Conservation (phyloP, 75 land plant genomes). For the Gnetum montanum region DNA sequence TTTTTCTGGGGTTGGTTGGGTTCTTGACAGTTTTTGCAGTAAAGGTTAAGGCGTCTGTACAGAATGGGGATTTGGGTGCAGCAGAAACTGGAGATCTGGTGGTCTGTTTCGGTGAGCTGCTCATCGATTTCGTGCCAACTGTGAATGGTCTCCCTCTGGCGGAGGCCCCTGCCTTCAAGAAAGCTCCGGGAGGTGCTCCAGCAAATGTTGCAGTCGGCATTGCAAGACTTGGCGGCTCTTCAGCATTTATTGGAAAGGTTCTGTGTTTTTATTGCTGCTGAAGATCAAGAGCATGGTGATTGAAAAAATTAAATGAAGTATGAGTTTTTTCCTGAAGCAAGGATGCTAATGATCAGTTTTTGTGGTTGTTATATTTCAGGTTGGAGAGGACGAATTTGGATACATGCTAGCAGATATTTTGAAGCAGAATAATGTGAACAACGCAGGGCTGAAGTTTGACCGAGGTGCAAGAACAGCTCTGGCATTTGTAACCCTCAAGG, state of each 20-base stretch:
- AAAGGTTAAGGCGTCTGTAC: too few species aligned
- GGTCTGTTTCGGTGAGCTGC: conserved; percentile 76
- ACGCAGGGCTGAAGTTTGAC: conserved; percentile 69
- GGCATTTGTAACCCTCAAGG: conserved; percentile 89
- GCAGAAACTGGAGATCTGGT: too few species aligned
- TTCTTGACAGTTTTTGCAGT: too few species aligned
- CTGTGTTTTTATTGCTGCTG: too few species aligned
- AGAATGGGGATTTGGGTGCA: too few species aligned
- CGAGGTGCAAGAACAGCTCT: conserved; percentile 87
- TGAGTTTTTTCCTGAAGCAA: too few species aligned
- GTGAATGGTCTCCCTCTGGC: conserved; percentile 69
- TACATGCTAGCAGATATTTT: conserved; percentile 83
- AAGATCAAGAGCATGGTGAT: too few species aligned
- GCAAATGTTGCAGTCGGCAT: conserved; percentile 83
- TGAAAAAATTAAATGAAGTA: too few species aligned
- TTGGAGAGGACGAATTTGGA: conserved; percentile 96
- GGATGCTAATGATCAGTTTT: too few species aligned
- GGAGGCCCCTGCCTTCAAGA: conserved; percentile 77
- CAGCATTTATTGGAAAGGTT: conserved; percentile 89
- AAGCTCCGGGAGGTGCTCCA: conserved; percentile 88
- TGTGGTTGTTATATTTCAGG: conserved; percentile 30
- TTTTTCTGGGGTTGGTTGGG: too few species aligned
- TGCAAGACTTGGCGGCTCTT: conserved; percentile 56
- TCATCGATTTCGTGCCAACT: conserved; percentile 84
- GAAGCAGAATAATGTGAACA: conserved; percentile 75